Conservation (phyloP, 2,329 filamentous ascomycete genomes). For the Pseudogymnoascus sp. region DNA sequence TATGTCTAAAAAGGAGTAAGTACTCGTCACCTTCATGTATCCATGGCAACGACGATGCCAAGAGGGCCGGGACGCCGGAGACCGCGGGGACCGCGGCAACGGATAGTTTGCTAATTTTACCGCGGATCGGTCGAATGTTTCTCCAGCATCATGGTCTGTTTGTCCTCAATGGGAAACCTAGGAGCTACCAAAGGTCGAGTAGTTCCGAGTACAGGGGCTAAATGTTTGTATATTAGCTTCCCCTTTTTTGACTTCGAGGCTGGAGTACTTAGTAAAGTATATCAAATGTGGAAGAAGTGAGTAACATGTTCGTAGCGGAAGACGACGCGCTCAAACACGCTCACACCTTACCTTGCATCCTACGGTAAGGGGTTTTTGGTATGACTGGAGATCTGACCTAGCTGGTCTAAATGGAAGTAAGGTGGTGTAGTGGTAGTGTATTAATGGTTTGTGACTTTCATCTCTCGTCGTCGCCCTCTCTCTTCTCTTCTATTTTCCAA, state of each 20-base stretch:
- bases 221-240: neutral
- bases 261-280: neutral
- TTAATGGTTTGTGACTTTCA: neutral
- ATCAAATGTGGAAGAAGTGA: neutral
- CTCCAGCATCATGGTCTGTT: neutral
- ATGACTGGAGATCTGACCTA: neutral
- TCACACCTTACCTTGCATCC: neutral
- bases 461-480: neutral
- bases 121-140: neutral
- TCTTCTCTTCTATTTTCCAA: neutral
- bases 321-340: neutral
- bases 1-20: neutral
- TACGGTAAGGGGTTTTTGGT: neutral
- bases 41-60: neutral
- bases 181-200: neutral
- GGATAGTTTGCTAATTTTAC: neutral
- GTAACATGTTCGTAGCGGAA: neutral
- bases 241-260: neutral
- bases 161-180: neutral
- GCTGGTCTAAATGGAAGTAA: neutral
- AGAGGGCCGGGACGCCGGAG: neutral
- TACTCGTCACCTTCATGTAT: constrained; percentile 2
- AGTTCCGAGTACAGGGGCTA: neutral
- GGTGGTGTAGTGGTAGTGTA: neutral
- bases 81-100: neutral